These are phyloP conservation scores for Coemansia sp. DNA, from an alignment of 192 early-diverging fungal species.

Conservation along the genomic window DNA sequence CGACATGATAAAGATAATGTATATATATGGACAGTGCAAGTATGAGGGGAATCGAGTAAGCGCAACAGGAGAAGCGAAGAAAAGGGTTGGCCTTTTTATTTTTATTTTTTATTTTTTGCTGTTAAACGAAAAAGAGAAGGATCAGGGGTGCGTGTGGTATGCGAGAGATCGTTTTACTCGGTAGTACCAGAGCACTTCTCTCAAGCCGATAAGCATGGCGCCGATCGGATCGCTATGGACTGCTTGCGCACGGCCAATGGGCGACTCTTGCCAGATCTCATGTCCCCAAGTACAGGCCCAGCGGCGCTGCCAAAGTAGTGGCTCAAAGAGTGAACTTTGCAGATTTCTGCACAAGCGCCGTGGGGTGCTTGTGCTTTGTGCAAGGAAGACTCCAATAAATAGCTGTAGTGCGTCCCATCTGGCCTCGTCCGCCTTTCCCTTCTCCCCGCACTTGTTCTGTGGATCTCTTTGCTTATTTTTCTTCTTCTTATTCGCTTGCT, in stretches of 20 bases:
- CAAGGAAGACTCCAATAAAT: not conserved
- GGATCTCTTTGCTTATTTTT: not conserved
- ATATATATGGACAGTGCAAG: not conserved
- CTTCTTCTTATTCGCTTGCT: not conserved
- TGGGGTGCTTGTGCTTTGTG: not conserved
- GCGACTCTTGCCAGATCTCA: not conserved
- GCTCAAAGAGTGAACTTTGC: no score
- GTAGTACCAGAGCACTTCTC: no score
- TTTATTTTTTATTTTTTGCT: no score
- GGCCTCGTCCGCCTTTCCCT: not conserved
- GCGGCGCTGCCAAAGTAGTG: not conserved
- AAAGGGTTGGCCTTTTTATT: no score
- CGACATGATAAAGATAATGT: conserved; percentile 10
- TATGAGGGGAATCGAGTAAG: no score
- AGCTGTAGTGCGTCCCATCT: not conserved
- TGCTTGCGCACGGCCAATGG: not conserved
- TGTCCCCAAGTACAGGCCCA: not conserved
- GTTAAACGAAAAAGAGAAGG: not conserved
- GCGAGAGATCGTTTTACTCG: no score
- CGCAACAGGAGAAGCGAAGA: no score
- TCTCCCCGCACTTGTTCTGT: not conserved
- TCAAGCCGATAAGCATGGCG: not conserved
- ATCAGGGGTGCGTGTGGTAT: no score
- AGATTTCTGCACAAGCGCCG: not conserved
- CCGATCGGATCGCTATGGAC: not conserved